phyloP scores from a whole-genome alignment of 2,329 filamentous ascomycete genomes.

The Epicoccum sorghinum region DNA sequence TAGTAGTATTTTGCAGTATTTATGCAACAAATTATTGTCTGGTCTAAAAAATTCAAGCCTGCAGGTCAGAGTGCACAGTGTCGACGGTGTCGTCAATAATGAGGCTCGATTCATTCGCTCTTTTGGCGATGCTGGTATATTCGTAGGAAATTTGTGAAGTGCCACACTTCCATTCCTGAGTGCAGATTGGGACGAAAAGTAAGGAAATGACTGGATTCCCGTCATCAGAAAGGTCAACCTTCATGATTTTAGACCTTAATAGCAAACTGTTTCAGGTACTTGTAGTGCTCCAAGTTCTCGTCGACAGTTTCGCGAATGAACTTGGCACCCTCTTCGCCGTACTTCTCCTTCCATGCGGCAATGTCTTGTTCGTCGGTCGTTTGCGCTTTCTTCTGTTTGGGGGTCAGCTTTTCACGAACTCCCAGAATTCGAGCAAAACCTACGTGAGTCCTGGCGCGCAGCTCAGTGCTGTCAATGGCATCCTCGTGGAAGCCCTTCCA shows the following conservation, averaged over 20 bases:
- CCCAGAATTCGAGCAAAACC: slow-evolving; percentile 28
- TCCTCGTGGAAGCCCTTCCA: slow-evolving; percentile 98
- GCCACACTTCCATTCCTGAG: too few relatives aligned
- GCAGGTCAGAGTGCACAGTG: background rate
- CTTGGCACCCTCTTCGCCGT: slow-evolving; percentile 71
- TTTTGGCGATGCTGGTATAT: background rate
- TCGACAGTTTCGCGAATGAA: slow-evolving; percentile 74
- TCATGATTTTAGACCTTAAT: slow-evolving; percentile 54
- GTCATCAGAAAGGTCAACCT: slow-evolving; percentile 19
- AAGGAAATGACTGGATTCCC: background rate
- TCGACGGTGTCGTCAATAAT: background rate
- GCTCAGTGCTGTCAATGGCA: slow-evolving; percentile 78
- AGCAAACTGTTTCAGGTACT: slow-evolving; percentile 81
- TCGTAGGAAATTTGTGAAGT: background rate
- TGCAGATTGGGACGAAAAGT: too few relatives aligned
- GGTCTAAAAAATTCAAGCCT: background rate
- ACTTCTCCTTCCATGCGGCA: slow-evolving; percentile 75
- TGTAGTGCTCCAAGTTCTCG: slow-evolving; percentile 75
- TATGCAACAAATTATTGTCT: background rate
- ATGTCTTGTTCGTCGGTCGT: slow-evolving; percentile 71
- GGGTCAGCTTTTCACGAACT: slow-evolving; percentile 11
- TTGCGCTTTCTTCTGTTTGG: slow-evolving; percentile 61
- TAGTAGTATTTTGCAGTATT: slow-evolving; percentile 9
- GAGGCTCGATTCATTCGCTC: background rate
- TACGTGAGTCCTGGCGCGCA: slow-evolving; percentile 72